Percentiles rank a stretch among this genome's conserved stretches.
Evolutionary conservation across 371 early-diverging fungal species (phyloP).

Genomic region (Actinomortierella wolfii): DNA sequence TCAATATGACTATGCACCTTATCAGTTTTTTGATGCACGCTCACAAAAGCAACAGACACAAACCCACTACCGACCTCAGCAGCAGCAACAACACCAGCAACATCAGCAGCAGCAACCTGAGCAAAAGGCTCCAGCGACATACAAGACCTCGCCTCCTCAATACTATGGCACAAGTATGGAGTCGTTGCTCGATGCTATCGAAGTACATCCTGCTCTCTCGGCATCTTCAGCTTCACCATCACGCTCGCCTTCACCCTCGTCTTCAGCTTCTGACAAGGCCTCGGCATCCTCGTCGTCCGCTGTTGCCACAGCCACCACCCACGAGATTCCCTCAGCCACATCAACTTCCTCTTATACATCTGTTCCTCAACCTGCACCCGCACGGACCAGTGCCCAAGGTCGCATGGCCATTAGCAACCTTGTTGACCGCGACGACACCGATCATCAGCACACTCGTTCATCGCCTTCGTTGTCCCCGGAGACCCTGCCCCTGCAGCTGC

Average conservation of each 20-base stretch:
- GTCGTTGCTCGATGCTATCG: constrained; percentile 43
- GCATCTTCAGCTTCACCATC: constrained; percentile 12
- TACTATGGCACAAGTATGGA: constrained; percentile 44
- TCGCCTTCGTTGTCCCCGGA: not conserved
- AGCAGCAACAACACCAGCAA: constrained; percentile 8
- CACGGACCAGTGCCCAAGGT: constrained; percentile 14
- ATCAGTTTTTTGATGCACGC: constrained; percentile 26
- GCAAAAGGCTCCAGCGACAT: constrained; percentile 7
- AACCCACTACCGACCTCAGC: constrained; percentile 9
- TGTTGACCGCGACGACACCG: constrained; percentile 17
- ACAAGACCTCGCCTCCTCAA: constrained; percentile 11
- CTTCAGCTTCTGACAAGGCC: constrained; percentile 19
- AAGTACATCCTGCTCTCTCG: constrained; percentile 35
- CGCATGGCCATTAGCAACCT: constrained; percentile 45
- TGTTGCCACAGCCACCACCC: constrained; percentile 19
- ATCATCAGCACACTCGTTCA: constrained; percentile 6
- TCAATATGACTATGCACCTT: constrained; percentile 22
- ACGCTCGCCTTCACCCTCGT: constrained; percentile 27
- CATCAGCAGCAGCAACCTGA: constrained; percentile 2
- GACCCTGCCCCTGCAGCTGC: constrained; percentile 8
- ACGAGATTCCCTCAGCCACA: constrained; percentile 9
- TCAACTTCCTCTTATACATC: constrained; percentile 1
- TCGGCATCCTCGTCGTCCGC: constrained; percentile 8
- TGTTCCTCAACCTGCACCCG: constrained; percentile 2
- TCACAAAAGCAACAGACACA: constrained; percentile 25